phyloP scores from a whole-genome alignment of 225 moss, liverwort and hornwort genomes.

The Bryoerythrophyllum caledonicum region DNA sequence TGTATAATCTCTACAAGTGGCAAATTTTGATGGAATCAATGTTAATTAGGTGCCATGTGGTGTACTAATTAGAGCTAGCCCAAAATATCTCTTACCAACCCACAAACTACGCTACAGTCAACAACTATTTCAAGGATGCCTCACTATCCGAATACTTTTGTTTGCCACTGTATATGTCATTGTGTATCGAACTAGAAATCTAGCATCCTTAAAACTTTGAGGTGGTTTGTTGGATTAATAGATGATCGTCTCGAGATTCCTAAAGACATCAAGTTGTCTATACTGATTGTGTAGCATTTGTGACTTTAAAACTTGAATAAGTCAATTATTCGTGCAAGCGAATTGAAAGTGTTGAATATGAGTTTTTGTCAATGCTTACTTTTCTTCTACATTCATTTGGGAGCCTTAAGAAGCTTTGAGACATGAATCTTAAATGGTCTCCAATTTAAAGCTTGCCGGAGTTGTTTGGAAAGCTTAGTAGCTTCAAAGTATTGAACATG shows the following conservation, averaged over 20 bases:
- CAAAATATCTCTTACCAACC: too few species aligned
- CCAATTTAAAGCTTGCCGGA: neutral
- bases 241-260: neutral
- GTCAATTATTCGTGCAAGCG: neutral
- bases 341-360: neutral
- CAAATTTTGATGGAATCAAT: too few species aligned
- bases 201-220: neutral
- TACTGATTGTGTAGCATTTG: neutral
- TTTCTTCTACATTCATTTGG: neutral
- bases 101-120: too few species aligned
- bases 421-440: accelerated
- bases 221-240: neutral
- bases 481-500: neutral
- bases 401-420: neutral
- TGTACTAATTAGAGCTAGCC: too few species aligned
- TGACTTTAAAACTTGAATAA: neutral
- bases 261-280: neutral
- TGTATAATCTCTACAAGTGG: too few species aligned
- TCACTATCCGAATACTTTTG: too few species aligned
- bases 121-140: too few species aligned
- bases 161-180: too few species aligned
- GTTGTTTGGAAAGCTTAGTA: neutral
- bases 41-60: too few species aligned
- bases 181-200: too few species aligned
- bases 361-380: neutral